Percentiles rank a stretch among this genome's conserved stretches.
These are phyloP conservation scores for Magnolia sinica DNA, from an alignment of 164 flowering plant genomes.

Conservation along the genomic window DNA sequence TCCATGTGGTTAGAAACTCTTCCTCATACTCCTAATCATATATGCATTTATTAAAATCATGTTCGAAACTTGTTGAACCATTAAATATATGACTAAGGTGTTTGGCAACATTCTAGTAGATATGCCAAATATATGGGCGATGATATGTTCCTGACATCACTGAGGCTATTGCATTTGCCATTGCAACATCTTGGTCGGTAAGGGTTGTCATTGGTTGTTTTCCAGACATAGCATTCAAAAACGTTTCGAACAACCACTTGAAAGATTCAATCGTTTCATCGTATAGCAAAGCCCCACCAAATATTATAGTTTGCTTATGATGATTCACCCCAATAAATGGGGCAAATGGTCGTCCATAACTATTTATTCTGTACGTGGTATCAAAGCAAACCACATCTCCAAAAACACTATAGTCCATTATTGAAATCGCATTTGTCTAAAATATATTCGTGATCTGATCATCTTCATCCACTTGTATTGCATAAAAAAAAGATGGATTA, in stretches of 20 bases:
- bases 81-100: not conserved
- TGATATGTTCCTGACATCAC: not conserved
- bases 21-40: too few species aligned
- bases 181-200: slow-evolving; percentile 2
- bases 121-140: not conserved
- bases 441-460: slow-evolving; percentile 14
- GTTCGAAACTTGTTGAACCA: too few species aligned
- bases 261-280: too few species aligned
- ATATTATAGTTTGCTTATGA: too few species aligned
- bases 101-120: not conserved
- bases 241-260: too few species aligned
- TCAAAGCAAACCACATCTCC: slow-evolving; percentile 16
- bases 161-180: slow-evolving; percentile 19
- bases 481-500: slow-evolving; percentile 15
- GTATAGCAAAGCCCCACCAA: too few species aligned
- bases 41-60: too few species aligned
- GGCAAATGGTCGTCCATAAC: too few species aligned
- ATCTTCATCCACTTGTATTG: slow-evolving; percentile 17
- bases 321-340: too few species aligned
- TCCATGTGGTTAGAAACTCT: too few species aligned
- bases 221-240: slow-evolving; percentile 11
- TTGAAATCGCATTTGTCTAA: slow-evolving; percentile 17
- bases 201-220: slow-evolving; percentile 7
- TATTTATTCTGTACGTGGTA: too few species aligned
- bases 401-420: slow-evolving; percentile 12